Evolutionary conservation across 73 alveolate species (phyloP), one percentile per base, ranked within the genome.

Genomic region (Effrenium voratum): DNA sequence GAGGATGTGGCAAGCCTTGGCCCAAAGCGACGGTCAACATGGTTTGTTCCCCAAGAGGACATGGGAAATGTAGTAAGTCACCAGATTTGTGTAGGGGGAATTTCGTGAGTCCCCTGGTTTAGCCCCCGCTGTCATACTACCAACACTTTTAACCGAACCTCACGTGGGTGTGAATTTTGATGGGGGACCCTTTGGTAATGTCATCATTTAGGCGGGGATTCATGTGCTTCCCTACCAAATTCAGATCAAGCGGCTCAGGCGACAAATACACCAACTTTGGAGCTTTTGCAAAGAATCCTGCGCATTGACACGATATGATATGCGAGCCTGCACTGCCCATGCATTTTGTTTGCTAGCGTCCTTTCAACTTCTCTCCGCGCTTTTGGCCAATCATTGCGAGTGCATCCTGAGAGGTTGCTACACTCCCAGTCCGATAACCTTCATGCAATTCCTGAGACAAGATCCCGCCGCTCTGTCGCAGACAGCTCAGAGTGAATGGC

Each of bases 401-500:
- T 38, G 41, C 41, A 32, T 57, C 94, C 94, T 86, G 38, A 57
- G 80, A 75, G 28, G 80, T 34, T 68, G 16, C 43, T 34, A 22
- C 24, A 12, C 26, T 19, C 26, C 26, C 63, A 52, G 63, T 12
- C 8, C 19, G 63, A 19, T 12, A 52, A 19, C 63, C 19, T 19
- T 52, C 19, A 19, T 8, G 19, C 19, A 12, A 52, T 52, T 19
- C 63, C 63, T 52, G 8, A 8, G 63, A 52, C 63, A 19, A 12
- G 19, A 26, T 28, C 97, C 87, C 47, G 50, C 46, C 83, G 59
- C 97, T 90, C 97, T 55, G 43, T 75, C 36, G 87, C 87, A 15
- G 97, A 34, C 26, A 90, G 76, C 75, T 90, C 97, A 0, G 97
- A 90, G 86, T 90, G 97, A 55, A 90, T 52, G 30, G 97, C 97